Evolutionary conservation across 2,329 filamentous ascomycete species (phyloP), one percentile per base, ranked within the genome.

Genomic region (Fusarium armeniacum): DNA sequence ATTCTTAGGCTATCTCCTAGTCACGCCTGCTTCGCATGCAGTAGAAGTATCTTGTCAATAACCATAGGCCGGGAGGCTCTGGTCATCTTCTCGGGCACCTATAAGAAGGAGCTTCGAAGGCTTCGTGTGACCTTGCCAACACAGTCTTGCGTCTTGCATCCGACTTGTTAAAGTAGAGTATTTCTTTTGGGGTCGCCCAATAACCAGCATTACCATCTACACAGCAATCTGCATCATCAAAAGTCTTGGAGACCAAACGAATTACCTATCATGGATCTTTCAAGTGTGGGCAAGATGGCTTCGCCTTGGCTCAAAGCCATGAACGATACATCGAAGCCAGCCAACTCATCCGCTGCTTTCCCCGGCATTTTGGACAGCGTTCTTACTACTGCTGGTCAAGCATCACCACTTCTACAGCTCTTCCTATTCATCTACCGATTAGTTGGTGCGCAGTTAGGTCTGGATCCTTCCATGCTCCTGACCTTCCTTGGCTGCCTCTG

Each of bases 381-480:
- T 45, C 78, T 85, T 16, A 77, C 80, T 6, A 80, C 84, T 1
- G 77, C 85, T 6, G 83, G 84, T 12, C 74, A 78, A 36, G 78
- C 79, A 36, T 83, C 82, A 51, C 83, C 81, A 3, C 66, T 83
- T 6, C 75, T 85, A 54, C 65, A 80, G 61, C 54, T 80, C 8
- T 76, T 86, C 28, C 75, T 83, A 61, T 80, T 86, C 28, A 66
- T 86, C 41, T 83, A 86, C 64, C 80, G 82, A 24, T 73, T 83
- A 40, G 71, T 85, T 7, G 83, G 82, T 18, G 76, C 74, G 18
- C 79, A 79, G 54, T 76, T 86, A 18, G 85, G 84, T 22, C 76
- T 86, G 50, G 85, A 87, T 61, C 84, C 84, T 2, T 83, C 84
- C 0, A 63, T 82, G 35, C 71, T 87, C 13, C 76, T 87, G 30